Base-by-base conservation (phyloP, 2,329 filamentous ascomycete species). In the Orbilia ellipsospora region DNA sequence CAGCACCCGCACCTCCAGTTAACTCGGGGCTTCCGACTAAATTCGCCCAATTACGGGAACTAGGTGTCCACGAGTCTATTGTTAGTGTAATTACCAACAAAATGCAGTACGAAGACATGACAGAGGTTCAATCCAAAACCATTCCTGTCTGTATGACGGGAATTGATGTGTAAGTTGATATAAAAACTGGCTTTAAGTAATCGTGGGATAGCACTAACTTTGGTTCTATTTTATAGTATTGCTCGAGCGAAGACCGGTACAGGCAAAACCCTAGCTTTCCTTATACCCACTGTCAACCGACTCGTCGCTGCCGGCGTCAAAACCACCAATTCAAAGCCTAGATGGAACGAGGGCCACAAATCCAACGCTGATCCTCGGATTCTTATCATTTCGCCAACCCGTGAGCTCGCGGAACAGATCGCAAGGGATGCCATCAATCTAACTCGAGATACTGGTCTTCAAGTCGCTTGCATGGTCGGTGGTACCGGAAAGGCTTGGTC, bases 161-260 rank as follows among this genome's bases (percentile, higher is more conserved):
- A 20, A 88, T 86, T 74, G 94, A 97, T 82, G 86, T 97, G 92
- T 94, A 87, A 84, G 91, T 55, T 52, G 16, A 68, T 10, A 69
- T 51, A 1, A 6, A 36, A 6, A 10, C 31, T 10, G 5, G 8
- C 5, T 2, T 36, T 6, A 36, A 23, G 23, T 36, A 36, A 36
- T 36, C 3, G 31, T 10, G 31, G 10, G 31, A 36, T 7, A 6
- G 10, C 8, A 6, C 10, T 36, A 36, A 36, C 31, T 10, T 36
- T 36, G 1, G 5, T 2, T 36, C 6, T 36, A 36, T 36, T 6
- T 77, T 80, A 75, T 80, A 92, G 91, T 79, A 87, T 98, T 78
- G 95, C 94, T 55, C 95, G 98, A 84, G 95, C 95, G 73, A 97
- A 92, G 84, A 99, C 95, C 7, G 95, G 95, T 81, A 98, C 95